phyloP scores from a whole-genome alignment of 768 basidiomycete genomes.

The Pleurotus sapidus region DNA sequence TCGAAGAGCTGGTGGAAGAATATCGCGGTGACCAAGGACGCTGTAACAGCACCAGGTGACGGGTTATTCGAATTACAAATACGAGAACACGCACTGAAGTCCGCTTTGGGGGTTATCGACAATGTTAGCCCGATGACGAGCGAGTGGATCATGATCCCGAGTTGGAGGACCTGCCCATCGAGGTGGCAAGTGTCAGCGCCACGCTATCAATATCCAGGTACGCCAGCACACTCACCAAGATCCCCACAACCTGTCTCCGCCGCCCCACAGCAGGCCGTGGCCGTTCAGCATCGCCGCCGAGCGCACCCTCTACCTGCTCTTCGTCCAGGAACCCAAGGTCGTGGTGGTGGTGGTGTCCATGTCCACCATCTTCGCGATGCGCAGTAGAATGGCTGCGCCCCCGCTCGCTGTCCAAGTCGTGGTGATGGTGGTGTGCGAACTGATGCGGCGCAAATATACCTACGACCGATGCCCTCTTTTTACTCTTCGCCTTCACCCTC shows the following conservation, averaged over 20 bases:
- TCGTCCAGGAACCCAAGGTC: constrained; percentile 5
- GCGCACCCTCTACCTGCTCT: not conserved
- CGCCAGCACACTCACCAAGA: constrained; percentile 47
- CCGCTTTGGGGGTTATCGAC: constrained; percentile 60
- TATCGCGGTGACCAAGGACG: constrained; percentile 71
- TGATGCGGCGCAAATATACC: constrained; percentile 1
- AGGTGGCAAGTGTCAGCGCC: no score
- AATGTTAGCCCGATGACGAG: constrained; percentile 79
- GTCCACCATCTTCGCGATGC: not conserved
- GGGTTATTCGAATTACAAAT: no score
- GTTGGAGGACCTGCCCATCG: constrained; percentile 61
- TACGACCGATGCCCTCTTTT: not conserved
- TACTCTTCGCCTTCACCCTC: not conserved
- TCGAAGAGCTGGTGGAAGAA: constrained; percentile 85
- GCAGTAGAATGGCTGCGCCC: not conserved
- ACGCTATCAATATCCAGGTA: no score
- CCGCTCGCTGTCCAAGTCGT: not conserved
- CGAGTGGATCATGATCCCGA: constrained; percentile 85
- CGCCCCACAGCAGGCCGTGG: constrained; percentile 39
- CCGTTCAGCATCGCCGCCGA: not conserved
- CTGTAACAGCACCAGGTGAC: constrained; percentile 28
- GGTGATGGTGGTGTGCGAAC: not conserved
- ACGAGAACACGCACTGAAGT: constrained; percentile 55
- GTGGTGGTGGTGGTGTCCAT: not conserved
- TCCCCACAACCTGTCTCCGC: constrained; percentile 68